Conservation (phyloP, 176 grass and related monocot genomes). For the Triticum monococcum region DNA sequence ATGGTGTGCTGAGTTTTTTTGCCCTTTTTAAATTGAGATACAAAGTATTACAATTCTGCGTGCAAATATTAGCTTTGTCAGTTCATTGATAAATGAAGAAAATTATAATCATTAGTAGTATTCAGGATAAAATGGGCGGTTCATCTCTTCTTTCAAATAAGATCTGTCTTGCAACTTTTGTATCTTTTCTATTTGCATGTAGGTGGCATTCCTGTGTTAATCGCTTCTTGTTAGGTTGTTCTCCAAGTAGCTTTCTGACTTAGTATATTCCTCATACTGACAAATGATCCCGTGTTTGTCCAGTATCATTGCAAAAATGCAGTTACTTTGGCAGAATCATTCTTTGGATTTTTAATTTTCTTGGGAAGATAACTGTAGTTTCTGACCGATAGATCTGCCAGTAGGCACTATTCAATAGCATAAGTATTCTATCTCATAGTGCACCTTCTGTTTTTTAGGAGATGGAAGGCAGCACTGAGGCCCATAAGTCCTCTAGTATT, state of each 20-base stretch:
- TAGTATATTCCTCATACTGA: background rate
- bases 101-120: background rate
- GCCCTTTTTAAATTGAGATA: background rate
- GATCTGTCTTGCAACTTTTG: background rate
- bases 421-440: constrained; percentile 31
- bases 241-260: background rate
- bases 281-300: background rate
- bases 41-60: background rate
- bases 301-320: constrained; percentile 8
- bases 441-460: constrained; percentile 51
- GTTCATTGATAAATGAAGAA: constrained; percentile 6
- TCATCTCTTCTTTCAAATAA: background rate
- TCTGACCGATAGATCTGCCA: background rate
- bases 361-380: background rate
- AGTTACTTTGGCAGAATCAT: background rate
- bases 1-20: background rate
- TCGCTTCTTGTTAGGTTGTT: background rate
- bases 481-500: constrained; percentile 79
- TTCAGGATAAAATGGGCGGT: background rate
- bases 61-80: constrained; percentile 8
- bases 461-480: constrained; percentile 49
- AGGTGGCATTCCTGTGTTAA: background rate
- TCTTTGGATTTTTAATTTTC: constrained; percentile 16
- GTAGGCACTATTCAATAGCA: background rate
- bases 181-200: background rate